These are phyloP conservation scores for Kazachstania kunashirensis DNA, from an alignment of 805 yeast species.

Conservation along the genomic window DNA sequence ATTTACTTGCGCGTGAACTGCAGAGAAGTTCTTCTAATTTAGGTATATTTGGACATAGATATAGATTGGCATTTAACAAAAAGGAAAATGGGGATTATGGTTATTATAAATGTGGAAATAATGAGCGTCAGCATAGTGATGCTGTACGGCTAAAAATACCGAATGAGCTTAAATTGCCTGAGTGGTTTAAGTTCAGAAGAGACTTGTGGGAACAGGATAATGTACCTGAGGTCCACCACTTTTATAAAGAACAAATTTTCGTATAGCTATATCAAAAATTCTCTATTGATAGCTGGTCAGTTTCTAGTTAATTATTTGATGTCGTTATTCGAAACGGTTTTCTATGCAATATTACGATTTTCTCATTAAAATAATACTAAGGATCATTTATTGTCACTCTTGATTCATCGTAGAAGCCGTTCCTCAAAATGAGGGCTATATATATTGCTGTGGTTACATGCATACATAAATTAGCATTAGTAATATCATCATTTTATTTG, in stretches of 20 bases:
- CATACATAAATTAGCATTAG: no score
- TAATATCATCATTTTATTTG: no score
- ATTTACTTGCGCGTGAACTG: neutral
- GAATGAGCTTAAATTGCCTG: conserved; percentile 52
- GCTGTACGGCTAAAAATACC: conserved; percentile 41
- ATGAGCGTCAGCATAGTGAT: conserved; percentile 5
- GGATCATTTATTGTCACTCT: no score
- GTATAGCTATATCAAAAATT: no score
- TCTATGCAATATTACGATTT: neutral
- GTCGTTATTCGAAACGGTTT: no score
- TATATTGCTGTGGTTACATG: no score
- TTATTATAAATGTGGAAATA: conserved; percentile 35
- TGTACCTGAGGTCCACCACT: conserved; percentile 27
- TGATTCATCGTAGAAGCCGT: no score
- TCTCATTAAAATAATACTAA: neutral
- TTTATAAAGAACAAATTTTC: conserved; percentile 28
- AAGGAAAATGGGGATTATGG: conserved; percentile 25
- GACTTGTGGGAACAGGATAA: conserved; percentile 52
- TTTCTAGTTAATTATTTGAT: no score
- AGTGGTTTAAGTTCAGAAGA: conserved; percentile 62
- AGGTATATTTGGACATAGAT: conserved; percentile 28
- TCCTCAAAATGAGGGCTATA: no score
- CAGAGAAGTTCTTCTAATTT: conserved; percentile 17
- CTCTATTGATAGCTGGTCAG: no score
- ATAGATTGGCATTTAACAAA: conserved; percentile 26